Evolutionary conservation across 371 early-diverging fungal species (phyloP).

Genomic region (Smittium culicis): DNA sequence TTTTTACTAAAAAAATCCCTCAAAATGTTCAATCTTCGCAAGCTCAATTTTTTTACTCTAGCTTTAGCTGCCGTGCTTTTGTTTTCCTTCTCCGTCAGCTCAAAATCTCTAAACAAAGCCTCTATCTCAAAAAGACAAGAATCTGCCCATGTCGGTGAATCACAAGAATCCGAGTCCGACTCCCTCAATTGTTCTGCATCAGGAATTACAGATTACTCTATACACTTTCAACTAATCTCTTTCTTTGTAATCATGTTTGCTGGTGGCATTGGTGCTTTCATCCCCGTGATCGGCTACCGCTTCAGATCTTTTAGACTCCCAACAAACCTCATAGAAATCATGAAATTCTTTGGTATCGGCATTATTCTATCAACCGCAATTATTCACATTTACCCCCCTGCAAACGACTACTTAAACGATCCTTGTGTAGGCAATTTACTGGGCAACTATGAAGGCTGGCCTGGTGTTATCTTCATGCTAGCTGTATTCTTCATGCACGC

Average conservation of each 20-base stretch:
- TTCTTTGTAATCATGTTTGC: constrained; percentile 38
- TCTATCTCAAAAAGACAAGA: no score
- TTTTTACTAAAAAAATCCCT: no score
- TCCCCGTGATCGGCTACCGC: constrained; percentile 27
- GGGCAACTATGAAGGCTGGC: constrained; percentile 30
- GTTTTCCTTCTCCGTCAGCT: no score
- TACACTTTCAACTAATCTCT: constrained; percentile 41
- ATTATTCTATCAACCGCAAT: constrained; percentile 66
- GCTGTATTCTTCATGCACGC: constrained; percentile 40
- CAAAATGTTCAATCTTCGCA: no score
- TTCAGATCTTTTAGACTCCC: constrained; percentile 25
- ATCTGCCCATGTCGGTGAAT: constrained; percentile 23
- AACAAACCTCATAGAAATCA: constrained; percentile 17
- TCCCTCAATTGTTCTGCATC: constrained; percentile 18
- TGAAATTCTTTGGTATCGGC: constrained; percentile 58
- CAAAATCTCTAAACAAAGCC: no score
- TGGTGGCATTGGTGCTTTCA: constrained; percentile 34
- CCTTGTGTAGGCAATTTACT: constrained; percentile 28
- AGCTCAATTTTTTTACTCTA: no score
- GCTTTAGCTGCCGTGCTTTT: no score
- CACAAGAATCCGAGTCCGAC: constrained; percentile 16
- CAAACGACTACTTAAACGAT: constrained; percentile 31
- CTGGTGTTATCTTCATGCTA: constrained; percentile 39
- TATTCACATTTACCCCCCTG: constrained; percentile 51
- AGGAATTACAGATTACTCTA: constrained; percentile 25